Conservation (phyloP, 2,329 filamentous ascomycete species). For the Neospermospora avenae region DNA sequence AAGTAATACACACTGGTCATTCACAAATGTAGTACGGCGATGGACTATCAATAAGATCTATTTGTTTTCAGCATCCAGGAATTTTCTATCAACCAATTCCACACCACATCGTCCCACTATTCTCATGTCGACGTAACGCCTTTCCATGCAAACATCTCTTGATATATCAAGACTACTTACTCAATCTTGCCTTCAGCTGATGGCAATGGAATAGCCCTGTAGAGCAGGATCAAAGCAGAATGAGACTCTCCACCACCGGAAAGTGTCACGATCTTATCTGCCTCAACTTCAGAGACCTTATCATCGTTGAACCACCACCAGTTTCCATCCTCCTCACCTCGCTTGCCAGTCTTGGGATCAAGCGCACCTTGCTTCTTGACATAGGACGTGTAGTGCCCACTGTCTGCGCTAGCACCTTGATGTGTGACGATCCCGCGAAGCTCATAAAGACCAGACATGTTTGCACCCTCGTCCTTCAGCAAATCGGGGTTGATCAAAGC, state of each 20-base stretch:
- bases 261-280: constrained; percentile 86
- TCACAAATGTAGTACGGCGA: background rate
- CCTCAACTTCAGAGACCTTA: constrained; percentile 86
- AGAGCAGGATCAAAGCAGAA: constrained; percentile 77
- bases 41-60: background rate
- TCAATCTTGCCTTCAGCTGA: constrained; percentile 44
- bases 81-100: constrained; percentile 1
- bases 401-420: constrained; percentile 94
- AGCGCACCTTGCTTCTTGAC: constrained; percentile 83
- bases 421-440: constrained; percentile 92
- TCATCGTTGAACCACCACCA: constrained; percentile 99
- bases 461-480: constrained; percentile 74
- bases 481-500: constrained; percentile 73
- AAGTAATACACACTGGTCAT: background rate
- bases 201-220: constrained; percentile 70
- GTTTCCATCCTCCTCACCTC: constrained; percentile 79
- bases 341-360: constrained; percentile 73
- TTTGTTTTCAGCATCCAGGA: background rate
- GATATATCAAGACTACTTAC: constrained; percentile 12
- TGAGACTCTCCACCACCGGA: constrained; percentile 87
- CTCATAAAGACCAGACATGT: constrained; percentile 94
- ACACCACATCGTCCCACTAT: background rate
- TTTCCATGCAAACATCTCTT: constrained; percentile 14
- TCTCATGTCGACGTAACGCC: constrained; percentile 14
- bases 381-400: constrained; percentile 96